Conservation (phyloP, 176 grass and related monocot genomes). For the Chrysopogon serrulatus region DNA sequence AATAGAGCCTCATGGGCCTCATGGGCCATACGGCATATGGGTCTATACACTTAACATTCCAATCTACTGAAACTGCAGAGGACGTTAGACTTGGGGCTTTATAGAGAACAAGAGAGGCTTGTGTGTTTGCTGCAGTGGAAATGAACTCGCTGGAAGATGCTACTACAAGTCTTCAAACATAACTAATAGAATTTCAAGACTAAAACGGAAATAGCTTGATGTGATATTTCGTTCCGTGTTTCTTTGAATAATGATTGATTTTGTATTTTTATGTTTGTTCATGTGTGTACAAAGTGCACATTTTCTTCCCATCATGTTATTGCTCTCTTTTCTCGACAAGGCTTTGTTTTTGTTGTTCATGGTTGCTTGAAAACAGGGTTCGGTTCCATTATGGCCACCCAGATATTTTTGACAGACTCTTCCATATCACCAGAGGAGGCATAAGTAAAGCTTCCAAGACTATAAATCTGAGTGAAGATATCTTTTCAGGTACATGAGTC, state of each 20-base stretch:
- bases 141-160: neutral
- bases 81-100: neutral
- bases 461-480: slow-evolving; percentile 99
- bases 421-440: slow-evolving; percentile 94
- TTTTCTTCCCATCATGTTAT: slow-evolving; percentile 1
- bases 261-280: slow-evolving; percentile 1
- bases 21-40: too few relatives aligned
- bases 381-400: slow-evolving; percentile 99
- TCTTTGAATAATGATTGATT: neutral
- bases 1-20: too few relatives aligned
- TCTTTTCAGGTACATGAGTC: slow-evolving; percentile 72
- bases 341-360: neutral
- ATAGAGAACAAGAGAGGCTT: neutral
- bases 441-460: slow-evolving; percentile 97
- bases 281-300: neutral
- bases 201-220: neutral
- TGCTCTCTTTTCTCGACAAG: neutral
- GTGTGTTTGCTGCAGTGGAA: neutral
- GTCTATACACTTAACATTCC: too few relatives aligned
- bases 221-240: neutral
- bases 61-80: neutral
- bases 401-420: slow-evolving; percentile 98
- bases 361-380: slow-evolving; percentile 49
- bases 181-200: neutral
- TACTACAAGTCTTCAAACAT: neutral